Conservation (phyloP, 495 filamentous ascomycete genomes). For the Penicillium ochrochloron region DNA sequence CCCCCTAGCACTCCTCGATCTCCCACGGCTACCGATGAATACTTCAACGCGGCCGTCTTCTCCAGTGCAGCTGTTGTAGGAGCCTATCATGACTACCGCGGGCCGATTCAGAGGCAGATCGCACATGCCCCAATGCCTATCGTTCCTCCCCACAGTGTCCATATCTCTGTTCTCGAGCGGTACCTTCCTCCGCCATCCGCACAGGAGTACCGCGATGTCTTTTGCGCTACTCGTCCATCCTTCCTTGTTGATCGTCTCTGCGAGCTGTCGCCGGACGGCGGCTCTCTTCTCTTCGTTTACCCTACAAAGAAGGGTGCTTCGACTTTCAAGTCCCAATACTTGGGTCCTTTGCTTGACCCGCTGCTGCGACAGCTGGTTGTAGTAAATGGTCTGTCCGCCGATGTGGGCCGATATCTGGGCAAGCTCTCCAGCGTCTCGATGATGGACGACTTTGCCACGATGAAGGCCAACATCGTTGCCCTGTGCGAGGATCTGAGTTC, state of each 20-base stretch:
- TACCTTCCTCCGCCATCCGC: constrained; percentile 68
- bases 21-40: constrained; percentile 50
- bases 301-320: constrained; percentile 66
- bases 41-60: constrained; percentile 62
- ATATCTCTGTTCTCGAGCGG: constrained; percentile 70
- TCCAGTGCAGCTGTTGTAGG: constrained; percentile 61
- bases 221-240: constrained; percentile 58
- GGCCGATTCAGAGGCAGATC: constrained; percentile 43
- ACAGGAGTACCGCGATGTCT: constrained; percentile 66
- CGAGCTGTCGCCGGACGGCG: constrained; percentile 64
- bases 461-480: constrained; percentile 54
- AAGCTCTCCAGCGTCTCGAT: constrained; percentile 60
- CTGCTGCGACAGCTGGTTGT: constrained; percentile 68
- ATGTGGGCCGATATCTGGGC: constrained; percentile 61
- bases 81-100: constrained; percentile 59
- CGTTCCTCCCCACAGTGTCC: constrained; percentile 65
- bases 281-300: constrained; percentile 70
- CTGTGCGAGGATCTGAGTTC: constrained; percentile 53
- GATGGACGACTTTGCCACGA: constrained; percentile 62
- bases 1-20: constrained; percentile 62
- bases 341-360: constrained; percentile 70
- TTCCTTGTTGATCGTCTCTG: constrained; percentile 69
- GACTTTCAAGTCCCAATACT: constrained; percentile 67
- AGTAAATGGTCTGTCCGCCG: constrained; percentile 63
- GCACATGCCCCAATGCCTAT: constrained; percentile 61